Base-by-base conservation (phyloP, 2,329 filamentous ascomycete genomes). In the Huntiella decipiens region DNA sequence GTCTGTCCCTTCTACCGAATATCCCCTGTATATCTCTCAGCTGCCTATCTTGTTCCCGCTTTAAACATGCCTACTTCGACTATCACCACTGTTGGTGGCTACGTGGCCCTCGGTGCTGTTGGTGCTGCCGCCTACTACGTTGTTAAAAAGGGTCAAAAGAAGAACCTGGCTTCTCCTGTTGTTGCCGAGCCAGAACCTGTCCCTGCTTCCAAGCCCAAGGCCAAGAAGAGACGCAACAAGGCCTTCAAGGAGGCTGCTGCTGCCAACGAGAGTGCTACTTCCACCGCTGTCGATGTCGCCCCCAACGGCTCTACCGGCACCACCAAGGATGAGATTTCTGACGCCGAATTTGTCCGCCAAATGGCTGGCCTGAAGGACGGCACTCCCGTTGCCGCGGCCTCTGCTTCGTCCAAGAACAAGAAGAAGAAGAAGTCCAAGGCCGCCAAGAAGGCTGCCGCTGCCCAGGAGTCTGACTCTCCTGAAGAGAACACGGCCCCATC, bases 331-430 rank as follows among this genome's bases (percentile, higher is more conserved):
- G 68, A 69, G 53, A 54, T 76, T 47, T 76, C 79, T 56, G 80
- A 81, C 58, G 73, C 71, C 55, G 81, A 86, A 53, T 88, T 91
- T 59, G 84, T 84, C 31, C 73, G 73, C 55, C 79, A 82, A 58
- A 68, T 91, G 53, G 66, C 74, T 48, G 79, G 72, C 54, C 70
- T 79, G 43, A 80, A 84, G 64, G 68, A 81, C 52, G 83, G 83
- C 49, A 15, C 47, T 33, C 13, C 40, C 5, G 35, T 49, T 32
- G 40, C 40, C n/a, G 73, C 71, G 51, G 73, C 73, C 56, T 71
- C 74, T 54, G 65, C 62, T 54, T 68, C 71, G 58, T 57, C 70
- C 54, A 65, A 71, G 53, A 62, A 67, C 49, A 66, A 69, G 11
- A 78, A 78, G 61, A 79, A 78, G 61, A 79, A 78, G 61, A 70